Conservation (phyloP, 495 filamentous ascomycete genomes). For the Mycothermus thermophilus region DNA sequence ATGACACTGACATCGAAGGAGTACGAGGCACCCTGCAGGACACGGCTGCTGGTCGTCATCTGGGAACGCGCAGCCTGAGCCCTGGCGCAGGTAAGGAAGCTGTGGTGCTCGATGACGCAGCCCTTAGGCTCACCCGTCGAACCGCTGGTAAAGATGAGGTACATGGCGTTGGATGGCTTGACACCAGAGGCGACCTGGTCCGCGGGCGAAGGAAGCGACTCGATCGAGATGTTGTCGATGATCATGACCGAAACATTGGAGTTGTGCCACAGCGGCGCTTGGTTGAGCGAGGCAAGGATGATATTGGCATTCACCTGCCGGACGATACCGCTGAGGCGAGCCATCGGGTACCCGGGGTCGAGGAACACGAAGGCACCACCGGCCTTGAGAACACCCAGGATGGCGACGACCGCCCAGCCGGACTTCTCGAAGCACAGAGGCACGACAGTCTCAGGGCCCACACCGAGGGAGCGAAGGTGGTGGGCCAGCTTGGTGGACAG, state of each 20-base stretch:
- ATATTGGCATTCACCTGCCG: slow-evolving; percentile 1
- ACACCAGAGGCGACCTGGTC: no score
- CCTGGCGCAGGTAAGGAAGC: slow-evolving; percentile 1
- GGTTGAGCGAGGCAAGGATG: slow-evolving; percentile 1
- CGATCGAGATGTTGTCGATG: slow-evolving; percentile 2
- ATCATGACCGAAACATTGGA: not conserved
- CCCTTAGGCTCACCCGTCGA: slow-evolving; percentile 43
- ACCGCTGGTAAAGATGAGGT: slow-evolving; percentile 47
- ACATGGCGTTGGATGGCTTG: slow-evolving; percentile 17
- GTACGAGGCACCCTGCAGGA: slow-evolving; percentile 43
- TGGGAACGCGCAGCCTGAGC: no score
- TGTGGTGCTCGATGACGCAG: slow-evolving; percentile 1
- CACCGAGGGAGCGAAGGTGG: slow-evolving; percentile 28
- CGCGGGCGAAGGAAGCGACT: not conserved
- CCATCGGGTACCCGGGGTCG: slow-evolving; percentile 39
- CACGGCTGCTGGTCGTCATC: slow-evolving; percentile 16
- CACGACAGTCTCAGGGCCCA: slow-evolving; percentile 39
- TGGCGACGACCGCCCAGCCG: slow-evolving; percentile 28
- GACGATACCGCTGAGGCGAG: slow-evolving; percentile 15
- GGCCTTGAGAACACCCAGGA: slow-evolving; percentile 31
- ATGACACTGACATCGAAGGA: slow-evolving; percentile 42
- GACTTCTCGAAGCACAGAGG: slow-evolving; percentile 41
- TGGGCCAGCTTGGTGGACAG: slow-evolving; percentile 22
- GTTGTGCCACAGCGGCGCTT: slow-evolving; percentile 2
- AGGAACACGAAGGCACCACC: slow-evolving; percentile 36